phyloP scores from a whole-genome alignment of 1,139 yeast genomes.

The Oligophagozyma castellii region DNA sequence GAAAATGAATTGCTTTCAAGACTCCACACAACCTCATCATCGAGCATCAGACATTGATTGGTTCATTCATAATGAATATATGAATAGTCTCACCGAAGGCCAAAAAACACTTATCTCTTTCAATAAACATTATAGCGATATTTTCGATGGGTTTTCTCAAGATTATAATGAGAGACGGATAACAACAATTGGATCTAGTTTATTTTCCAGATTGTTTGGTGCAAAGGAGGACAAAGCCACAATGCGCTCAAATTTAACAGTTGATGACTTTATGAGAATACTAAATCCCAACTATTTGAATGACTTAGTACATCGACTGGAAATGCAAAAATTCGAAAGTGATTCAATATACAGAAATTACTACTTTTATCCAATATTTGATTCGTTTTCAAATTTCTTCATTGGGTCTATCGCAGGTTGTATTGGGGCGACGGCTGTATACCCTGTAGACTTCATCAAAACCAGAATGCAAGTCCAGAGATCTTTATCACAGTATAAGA shows the following conservation, averaged over 20 bases:
- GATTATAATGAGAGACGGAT: conserved; percentile 7
- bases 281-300: conserved; percentile 37
- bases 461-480: conserved; percentile 97
- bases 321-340: conserved; percentile 16
- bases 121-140: conserved; percentile 22
- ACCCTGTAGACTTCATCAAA: conserved; percentile 91
- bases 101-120: conserved; percentile 21
- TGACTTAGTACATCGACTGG: conserved; percentile 42
- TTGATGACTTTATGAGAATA: conserved; percentile 30
- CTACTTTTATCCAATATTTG: conserved; percentile 46
- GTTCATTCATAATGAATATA: conserved; percentile 20
- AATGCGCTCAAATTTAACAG: conserved; percentile 19
- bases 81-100: conserved; percentile 11
- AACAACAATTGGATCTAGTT: conserved; percentile 7
- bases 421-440: conserved; percentile 95
- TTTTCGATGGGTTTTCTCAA: conserved; percentile 21
- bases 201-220: conserved; percentile 8
- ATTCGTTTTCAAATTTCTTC: conserved; percentile 75
- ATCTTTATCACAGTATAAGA: conserved; percentile 49
- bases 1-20: conserved; percentile 1
- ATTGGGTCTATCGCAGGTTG: conserved; percentile 95
- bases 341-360: conserved; percentile 24
- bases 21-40: conserved; percentile 9
- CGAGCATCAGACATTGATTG: conserved; percentile 17
- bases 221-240: conserved; percentile 8